Conservation (phyloP, 2,329 filamentous ascomycete genomes). For the Talaromyces amestolkiae region DNA sequence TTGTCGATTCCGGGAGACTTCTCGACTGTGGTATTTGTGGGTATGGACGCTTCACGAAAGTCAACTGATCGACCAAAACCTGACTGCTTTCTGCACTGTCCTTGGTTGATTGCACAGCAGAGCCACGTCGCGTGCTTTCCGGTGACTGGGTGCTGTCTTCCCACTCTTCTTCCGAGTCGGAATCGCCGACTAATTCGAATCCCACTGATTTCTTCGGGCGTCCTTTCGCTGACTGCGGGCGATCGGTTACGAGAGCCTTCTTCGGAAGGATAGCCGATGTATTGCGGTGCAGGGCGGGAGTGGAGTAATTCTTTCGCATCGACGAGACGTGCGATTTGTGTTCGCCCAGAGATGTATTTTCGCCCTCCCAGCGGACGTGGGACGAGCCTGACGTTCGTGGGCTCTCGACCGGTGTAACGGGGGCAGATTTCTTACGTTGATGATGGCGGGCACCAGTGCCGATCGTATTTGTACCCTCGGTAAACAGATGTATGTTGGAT, state of each 20-base stretch:
- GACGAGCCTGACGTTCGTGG: constrained; percentile 31
- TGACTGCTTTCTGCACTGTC: constrained; percentile 35
- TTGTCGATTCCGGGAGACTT: constrained; percentile 40
- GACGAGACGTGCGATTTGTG: constrained; percentile 33
- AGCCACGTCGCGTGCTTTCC: constrained; percentile 48
- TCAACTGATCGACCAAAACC: constrained; percentile 40
- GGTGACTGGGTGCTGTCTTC: constrained; percentile 48
- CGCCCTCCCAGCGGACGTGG: constrained; percentile 36
- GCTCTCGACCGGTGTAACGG: constrained; percentile 44
- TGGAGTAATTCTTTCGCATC: constrained; percentile 48
- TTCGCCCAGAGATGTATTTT: constrained; percentile 33
- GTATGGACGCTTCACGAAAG: constrained; percentile 42
- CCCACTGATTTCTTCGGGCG: constrained; percentile 47
- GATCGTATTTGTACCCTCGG: constrained; percentile 27
- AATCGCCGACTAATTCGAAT: constrained; percentile 44
- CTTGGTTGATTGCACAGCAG: constrained; percentile 35
- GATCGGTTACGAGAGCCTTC: constrained; percentile 38
- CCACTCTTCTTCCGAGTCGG: constrained; percentile 48
- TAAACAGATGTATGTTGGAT: constrained; percentile 28
- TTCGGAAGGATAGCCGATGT: constrained; percentile 37
- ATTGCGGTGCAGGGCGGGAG: constrained; percentile 42
- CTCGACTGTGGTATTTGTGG: constrained; percentile 39
- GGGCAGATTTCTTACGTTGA: constrained; percentile 48
- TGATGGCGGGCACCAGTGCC: constrained; percentile 34
- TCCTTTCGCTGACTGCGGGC: constrained; percentile 34